phyloP scores from a whole-genome alignment of 768 basidiomycete species.

The Kwoniella heveanensis region DNA sequence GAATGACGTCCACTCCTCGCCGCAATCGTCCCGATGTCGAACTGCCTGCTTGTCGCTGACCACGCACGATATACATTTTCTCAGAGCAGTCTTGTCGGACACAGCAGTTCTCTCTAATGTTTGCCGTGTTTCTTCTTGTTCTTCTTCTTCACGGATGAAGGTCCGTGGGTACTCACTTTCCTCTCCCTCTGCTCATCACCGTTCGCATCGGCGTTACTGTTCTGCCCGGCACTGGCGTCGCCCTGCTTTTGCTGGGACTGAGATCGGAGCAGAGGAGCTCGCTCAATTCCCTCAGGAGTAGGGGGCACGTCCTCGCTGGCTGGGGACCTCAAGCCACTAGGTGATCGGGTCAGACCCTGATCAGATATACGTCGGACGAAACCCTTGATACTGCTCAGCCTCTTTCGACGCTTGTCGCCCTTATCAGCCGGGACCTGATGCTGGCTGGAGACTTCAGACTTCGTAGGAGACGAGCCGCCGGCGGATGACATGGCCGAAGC shows the following conservation, averaged over 20 bases:
- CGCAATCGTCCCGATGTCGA: no score
- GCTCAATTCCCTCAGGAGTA: neutral
- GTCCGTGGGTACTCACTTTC: slow-evolving; percentile 11
- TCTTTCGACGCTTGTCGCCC: slow-evolving; percentile 41
- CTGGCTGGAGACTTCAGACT: neutral
- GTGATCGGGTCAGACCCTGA: slow-evolving; percentile 30
- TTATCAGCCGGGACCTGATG: slow-evolving; percentile 18
- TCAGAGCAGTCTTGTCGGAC: no score
- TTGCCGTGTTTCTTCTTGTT: slow-evolving; percentile 28
- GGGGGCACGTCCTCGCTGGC: slow-evolving; percentile 11
- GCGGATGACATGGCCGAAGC: slow-evolving; percentile 23
- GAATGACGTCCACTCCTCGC: no score
- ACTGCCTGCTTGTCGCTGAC: no score
- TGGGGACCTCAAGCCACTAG: slow-evolving; percentile 21
- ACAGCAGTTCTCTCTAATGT: slow-evolving; percentile 7
- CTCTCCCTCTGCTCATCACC: slow-evolving; percentile 9
- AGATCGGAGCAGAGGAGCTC: neutral
- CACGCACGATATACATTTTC: no score
- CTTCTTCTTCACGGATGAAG: slow-evolving; percentile 11
- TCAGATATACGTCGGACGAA: slow-evolving; percentile 50
- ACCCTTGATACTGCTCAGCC: slow-evolving; percentile 44
- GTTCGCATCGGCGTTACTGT: neutral
- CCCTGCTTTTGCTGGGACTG: neutral
- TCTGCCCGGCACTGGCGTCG: neutral
- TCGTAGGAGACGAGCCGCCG: slow-evolving; percentile 7